Evolutionary conservation across 495 filamentous ascomycete species (phyloP), one percentile per base, ranked within the genome.

Genomic region (Aspergillus carlsbadensis): DNA sequence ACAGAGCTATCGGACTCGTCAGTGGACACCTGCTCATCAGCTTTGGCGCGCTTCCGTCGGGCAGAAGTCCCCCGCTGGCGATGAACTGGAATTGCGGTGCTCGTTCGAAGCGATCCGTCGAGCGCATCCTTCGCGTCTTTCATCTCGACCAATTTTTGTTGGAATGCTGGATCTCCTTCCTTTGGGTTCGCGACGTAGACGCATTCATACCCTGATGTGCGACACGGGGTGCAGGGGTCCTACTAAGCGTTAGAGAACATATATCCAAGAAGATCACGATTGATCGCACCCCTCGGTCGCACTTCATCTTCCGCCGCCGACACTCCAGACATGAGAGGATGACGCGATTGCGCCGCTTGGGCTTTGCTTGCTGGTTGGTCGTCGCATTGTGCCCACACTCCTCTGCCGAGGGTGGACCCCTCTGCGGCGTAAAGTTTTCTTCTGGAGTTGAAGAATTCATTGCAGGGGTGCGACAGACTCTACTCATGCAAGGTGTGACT

Each of bases 301-400:
- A 90, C 65, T 87, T 87, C 48, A 88, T 75, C 73, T 90, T 89
- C 22, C 87, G 77, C 31, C 84, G 79, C 17, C 87, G 80, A 60
- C 87, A 90, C 70, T 89, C 85, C 31, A 89, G 70, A 68, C 86
- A 89, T 2, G 80, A 84, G 31, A 80, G 84, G 53, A 90, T 89
- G 75, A 84, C 78, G 54, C 87, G 52, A 39, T 60, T 60, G 15
- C 58, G 58, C 13, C 58, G 58, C 34, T 37, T 41, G 2, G 58
- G 26, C 26, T 29, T 29, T 8, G 26, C 26, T 29, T 29, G 26
- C 26, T 3, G 26, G 3, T 29, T 29, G 26, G 26, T 8, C 8
- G 26, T 3, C 26, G 26, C 26, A 29, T 29, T 29, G 26, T 29
- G 26, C 26, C n/a, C n/a, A n/a, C n/a, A n/a, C n/a, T n/a, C n/a